Base-by-base conservation (phyloP, 1,284 basidiomycete species). In the Fomitopsis pinicola region DNA sequence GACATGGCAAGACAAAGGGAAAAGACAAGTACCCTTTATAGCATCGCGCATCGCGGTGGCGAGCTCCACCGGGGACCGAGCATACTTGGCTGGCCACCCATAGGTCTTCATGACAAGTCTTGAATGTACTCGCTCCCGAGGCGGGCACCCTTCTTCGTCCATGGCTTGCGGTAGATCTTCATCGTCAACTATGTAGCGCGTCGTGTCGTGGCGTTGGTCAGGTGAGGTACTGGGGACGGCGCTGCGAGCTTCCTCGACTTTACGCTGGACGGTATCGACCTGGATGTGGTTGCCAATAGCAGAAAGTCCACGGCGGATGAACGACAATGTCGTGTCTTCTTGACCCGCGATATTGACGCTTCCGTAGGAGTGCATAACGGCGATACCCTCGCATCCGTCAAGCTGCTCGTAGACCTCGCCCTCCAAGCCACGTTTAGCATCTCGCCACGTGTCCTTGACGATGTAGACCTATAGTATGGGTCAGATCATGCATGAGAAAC, bases 371-470 rank as follows among this genome's bases (percentile, higher is more conserved):
- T 12, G 45, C 45, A 46, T 46, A 1, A 8, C 8, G 3, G 58
- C 58, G 12, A 59, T 53, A 26, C 58, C 58, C 3, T 57, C 30
- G 17, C 33, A 28, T 4, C 8, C 9, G 3, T 26, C 58, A 5
- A 59, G 6, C 7, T 3, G 4, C 8, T 15, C 30, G 17, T 60
- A 63, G 14, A 63, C 7, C 19, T 61, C 62, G n/a, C 62, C 62
- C 44, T 63, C 62, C 8, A 58, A 26, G n/a, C 50, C 30, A 1
- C 62, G 59, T 14, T 59, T 33, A 15, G 57, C 59, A 40, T 63
- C 62, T 42, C 59, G n/a, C 62, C 62, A 63, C 2, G 54, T 58
- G 36, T 63, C 62, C 52, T 61, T 63, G 2, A 57, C 28, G 19
- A 63, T 44, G 56, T 53, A 63, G 5, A 46, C 35, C 62, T 63